A percentile compares a stretch with the other conserved stretches of the same genome.
Conservation (phyloP, 345 rosid genomes). For the Eucalyptus erythrocorys region DNA sequence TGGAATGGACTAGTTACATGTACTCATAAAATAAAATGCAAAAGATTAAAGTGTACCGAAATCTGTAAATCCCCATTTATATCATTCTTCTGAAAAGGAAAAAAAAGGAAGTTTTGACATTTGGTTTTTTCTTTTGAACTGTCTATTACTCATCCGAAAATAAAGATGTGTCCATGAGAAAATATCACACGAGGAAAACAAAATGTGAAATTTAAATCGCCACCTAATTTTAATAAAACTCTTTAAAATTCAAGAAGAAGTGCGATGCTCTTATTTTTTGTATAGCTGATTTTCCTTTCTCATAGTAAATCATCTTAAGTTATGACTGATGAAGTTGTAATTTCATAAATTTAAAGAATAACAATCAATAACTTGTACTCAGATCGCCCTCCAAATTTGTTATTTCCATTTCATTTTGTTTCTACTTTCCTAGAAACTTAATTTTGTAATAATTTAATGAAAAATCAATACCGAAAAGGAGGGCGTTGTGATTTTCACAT, state of each 20-base stretch:
- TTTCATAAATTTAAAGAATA: no score
- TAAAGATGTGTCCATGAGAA: not conserved
- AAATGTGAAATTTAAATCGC: not conserved
- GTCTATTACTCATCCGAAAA: not conserved
- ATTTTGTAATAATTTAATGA: no score
- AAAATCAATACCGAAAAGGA: no score
- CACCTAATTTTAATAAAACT: not conserved
- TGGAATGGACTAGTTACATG: not conserved
- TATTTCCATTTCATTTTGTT: no score
- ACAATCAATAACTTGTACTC: no score
- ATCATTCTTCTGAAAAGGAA: accelerated
- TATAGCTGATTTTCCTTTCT: no score
- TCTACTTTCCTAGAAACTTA: no score
- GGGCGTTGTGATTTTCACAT: no score
- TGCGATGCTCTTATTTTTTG: not conserved
- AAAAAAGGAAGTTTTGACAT: not conserved
- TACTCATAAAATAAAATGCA: not conserved
- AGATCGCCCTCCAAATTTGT: no score
- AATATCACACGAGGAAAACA: not conserved
- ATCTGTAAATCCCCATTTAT: accelerated
- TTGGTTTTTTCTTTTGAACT: accelerated
- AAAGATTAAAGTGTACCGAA: not conserved
- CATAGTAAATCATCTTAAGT: no score
- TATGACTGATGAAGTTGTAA: no score
- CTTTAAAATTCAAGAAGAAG: not conserved